phyloP scores from a whole-genome alignment of 306 rosid genomes.

The Prunus kanzakura region DNA sequence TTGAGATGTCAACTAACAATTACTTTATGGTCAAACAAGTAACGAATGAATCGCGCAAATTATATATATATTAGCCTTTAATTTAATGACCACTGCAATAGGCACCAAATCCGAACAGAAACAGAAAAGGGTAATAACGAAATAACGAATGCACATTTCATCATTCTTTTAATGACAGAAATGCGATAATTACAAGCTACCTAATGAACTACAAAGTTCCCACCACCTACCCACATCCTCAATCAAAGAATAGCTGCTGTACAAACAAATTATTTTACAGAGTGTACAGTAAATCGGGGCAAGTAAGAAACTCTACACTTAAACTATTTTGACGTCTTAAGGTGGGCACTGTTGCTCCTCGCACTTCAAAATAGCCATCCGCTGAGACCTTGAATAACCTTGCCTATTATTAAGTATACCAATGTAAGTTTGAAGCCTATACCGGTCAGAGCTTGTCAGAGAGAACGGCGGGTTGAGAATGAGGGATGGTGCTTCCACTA shows the following conservation, averaged over 20 bases:
- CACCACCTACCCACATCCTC: constrained; percentile 46
- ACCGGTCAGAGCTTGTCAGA: constrained; percentile 77
- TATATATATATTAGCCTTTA: neutral
- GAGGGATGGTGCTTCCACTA: constrained; percentile 90
- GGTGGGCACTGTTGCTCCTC: constrained; percentile 55
- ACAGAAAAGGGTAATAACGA: neutral
- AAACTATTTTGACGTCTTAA: constrained; percentile 26
- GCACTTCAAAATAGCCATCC: constrained; percentile 55
- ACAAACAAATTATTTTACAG: constrained; percentile 60
- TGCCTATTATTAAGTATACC: constrained; percentile 76
- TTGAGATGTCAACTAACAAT: neutral
- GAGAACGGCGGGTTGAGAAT: constrained; percentile 91
- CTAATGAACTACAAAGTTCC: constrained; percentile 21
- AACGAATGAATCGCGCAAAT: neutral
- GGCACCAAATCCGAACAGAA: neutral
- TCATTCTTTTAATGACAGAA: constrained; percentile 46
- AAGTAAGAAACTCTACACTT: constrained; percentile 22
- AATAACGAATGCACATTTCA: constrained; percentile 37
- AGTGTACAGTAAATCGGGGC: constrained; percentile 17
- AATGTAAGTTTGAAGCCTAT: constrained; percentile 77
- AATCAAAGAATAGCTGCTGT: constrained; percentile 80
- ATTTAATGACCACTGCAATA: neutral
- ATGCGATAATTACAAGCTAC: constrained; percentile 34
- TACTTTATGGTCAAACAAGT: neutral
- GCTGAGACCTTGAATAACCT: constrained; percentile 76